These are phyloP conservation scores for Kluyveromyces dobzhanskii DNA, from an alignment of 805 yeast species.

Conservation along the genomic window DNA sequence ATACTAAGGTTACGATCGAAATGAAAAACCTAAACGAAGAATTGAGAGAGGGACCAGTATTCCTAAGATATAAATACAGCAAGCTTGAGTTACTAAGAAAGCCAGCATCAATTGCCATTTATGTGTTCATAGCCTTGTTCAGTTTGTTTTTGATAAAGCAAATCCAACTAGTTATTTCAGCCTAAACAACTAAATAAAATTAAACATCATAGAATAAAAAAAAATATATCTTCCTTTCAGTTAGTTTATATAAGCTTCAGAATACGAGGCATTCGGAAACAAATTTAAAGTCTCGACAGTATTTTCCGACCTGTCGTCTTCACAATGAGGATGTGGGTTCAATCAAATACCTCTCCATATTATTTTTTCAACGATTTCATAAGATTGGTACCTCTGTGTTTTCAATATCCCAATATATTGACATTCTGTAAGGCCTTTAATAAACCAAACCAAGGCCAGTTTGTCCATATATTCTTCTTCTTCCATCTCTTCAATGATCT, in stretches of 20 bases:
- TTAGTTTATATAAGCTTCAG: too few species aligned
- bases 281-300: too few species aligned
- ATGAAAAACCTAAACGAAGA: conserved; percentile 64
- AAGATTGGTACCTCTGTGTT: conserved; percentile 37
- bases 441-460: conserved; percentile 59
- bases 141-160: conserved; percentile 42
- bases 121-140: conserved; percentile 51
- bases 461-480: conserved; percentile 48
- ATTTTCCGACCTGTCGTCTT: too few species aligned
- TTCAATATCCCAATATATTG: conserved; percentile 60
- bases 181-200: not conserved
- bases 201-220: too few species aligned
- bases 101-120: conserved; percentile 57
- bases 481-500: conserved; percentile 19
- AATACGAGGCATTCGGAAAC: too few species aligned
- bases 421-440: conserved; percentile 66
- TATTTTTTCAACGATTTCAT: conserved; percentile 25
- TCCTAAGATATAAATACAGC: conserved; percentile 57
- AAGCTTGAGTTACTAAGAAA: conserved; percentile 46
- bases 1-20: conserved; percentile 57
- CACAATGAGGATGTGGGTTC: too few species aligned
- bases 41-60: conserved; percentile 45
- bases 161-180: conserved; percentile 35
- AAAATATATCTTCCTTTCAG: too few species aligned
- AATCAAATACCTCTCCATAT: conserved; percentile 27